Evolutionary conservation across 2,329 filamentous ascomycete genomes (phyloP).

Genomic region (Xylaria sp.): DNA sequence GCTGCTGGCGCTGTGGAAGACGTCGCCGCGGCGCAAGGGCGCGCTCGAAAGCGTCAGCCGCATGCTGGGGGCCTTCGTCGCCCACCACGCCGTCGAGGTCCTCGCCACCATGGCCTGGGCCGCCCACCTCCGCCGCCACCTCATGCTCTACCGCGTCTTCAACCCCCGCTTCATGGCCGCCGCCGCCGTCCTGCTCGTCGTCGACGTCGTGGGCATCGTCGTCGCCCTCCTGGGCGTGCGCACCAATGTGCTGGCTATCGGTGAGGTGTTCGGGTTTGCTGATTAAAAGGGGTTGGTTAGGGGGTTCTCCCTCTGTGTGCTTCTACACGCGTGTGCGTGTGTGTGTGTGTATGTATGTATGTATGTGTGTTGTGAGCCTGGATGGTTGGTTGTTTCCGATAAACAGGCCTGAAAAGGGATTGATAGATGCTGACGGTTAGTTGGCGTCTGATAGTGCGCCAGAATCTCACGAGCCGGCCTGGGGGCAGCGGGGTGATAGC

Average conservation of each 20-base stretch:
- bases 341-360: no score
- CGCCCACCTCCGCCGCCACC: slow-evolving; percentile 81
- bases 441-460: no score
- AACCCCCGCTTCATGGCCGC: slow-evolving; percentile 88
- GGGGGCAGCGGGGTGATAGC: no score
- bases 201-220: slow-evolving; percentile 74
- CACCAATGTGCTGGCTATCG: slow-evolving; percentile 76
- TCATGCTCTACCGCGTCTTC: slow-evolving; percentile 97
- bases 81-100: slow-evolving; percentile 82
- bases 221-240: slow-evolving; percentile 75
- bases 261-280: slow-evolving; percentile 85
- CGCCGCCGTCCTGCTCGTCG: slow-evolving; percentile 68
- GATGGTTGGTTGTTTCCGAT: no score
- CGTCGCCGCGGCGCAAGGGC: slow-evolving; percentile 71
- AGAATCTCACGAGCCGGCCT: no score
- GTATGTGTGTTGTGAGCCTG: no score
- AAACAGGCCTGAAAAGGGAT: no score
- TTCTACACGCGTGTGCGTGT: no score
- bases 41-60: slow-evolving; percentile 72
- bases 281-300: slow-evolving; percentile 48
- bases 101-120: slow-evolving; percentile 90
- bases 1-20: slow-evolving; percentile 86
- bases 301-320: no score
- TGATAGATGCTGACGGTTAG: no score
- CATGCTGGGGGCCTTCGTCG: slow-evolving; percentile 72